These are phyloP conservation scores for Huntiella decipiens DNA, from an alignment of 2,329 filamentous ascomycete species.

Conservation along the genomic window DNA sequence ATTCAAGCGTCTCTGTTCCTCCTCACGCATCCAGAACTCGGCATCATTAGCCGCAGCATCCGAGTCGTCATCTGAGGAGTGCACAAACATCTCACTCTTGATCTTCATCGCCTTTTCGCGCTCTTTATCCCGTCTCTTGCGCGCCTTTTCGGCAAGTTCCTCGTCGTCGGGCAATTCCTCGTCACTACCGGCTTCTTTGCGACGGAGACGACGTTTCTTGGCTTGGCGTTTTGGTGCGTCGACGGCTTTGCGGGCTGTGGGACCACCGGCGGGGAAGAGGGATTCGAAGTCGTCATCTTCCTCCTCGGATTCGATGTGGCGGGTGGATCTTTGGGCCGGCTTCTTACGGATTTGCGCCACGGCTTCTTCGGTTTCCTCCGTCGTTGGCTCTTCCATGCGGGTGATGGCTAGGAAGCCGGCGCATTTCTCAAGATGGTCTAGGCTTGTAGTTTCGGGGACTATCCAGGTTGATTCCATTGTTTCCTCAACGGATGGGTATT, in stretches of 20 bases:
- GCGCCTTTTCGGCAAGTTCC: slow-evolving; percentile 44
- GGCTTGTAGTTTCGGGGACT: slow-evolving; percentile 46
- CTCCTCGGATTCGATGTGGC: slow-evolving; percentile 46
- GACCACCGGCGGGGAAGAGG: slow-evolving; percentile 51
- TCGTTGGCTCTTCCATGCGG: slow-evolving; percentile 59
- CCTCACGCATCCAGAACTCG: slow-evolving; percentile 64
- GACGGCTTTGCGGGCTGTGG: slow-evolving; percentile 34
- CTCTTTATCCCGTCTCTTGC: slow-evolving; percentile 45
- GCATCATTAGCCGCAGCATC: slow-evolving; percentile 51
- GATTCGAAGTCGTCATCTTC: slow-evolving; percentile 34
- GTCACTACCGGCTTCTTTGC: slow-evolving; percentile 23
- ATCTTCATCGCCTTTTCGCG: slow-evolving; percentile 59
- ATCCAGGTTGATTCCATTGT: slow-evolving; percentile 62
- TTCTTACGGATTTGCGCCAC: slow-evolving; percentile 39
- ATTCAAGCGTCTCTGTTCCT: slow-evolving; percentile 21
- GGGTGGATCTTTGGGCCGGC: slow-evolving; percentile 23
- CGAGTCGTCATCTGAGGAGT: slow-evolving; percentile 74
- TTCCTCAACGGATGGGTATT: slow-evolving; percentile 39
- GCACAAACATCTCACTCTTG: slow-evolving; percentile 69
- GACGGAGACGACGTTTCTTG: slow-evolving; percentile 21
- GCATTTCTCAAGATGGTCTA: slow-evolving; percentile 43
- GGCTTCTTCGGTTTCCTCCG: slow-evolving; percentile 55
- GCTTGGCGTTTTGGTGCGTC: slow-evolving; percentile 33
- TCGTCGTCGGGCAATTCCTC: slow-evolving; percentile 34
- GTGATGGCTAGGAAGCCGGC: slow-evolving; percentile 42